A percentile compares a stretch with the other conserved stretches of the same genome.
phyloP scores from a whole-genome alignment of 768 basidiomycete species.

The Mycena filopes region DNA sequence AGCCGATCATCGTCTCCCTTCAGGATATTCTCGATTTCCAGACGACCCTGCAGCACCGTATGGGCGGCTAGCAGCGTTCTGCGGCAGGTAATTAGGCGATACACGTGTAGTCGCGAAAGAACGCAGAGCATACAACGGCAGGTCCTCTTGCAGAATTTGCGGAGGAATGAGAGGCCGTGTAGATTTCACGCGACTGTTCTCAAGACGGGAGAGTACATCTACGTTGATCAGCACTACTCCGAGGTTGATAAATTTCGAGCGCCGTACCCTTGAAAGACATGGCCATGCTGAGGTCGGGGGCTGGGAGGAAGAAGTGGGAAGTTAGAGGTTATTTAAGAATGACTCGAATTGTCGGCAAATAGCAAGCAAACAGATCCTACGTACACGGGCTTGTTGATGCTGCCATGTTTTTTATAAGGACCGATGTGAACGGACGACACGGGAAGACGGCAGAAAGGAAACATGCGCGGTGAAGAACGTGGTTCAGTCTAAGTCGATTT shows the following conservation, averaged over 20 bases:
- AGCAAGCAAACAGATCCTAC: conserved; percentile 3
- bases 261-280: conserved; percentile 83
- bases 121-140: conserved; percentile 72
- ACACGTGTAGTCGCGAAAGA: conserved; percentile 11
- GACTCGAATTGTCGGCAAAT: neutral
- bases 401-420: neutral
- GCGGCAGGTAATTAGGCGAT: conserved; percentile 10
- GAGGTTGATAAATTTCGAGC: no score
- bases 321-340: conserved; percentile 3
- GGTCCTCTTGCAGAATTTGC: conserved; percentile 93
- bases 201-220: conserved; percentile 83
- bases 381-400: conserved; percentile 12
- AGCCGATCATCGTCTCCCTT: conserved; percentile 92
- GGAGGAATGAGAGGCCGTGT: conserved; percentile 93
- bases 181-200: conserved; percentile 87
- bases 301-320: conserved; percentile 40
- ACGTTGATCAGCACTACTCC: no score
- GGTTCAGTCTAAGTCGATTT: no score
- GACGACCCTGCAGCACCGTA: conserved; percentile 89
- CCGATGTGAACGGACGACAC: no score
- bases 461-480: neutral
- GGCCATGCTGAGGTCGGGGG: conserved; percentile 67
- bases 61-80: conserved; percentile 86
- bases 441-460: no score
- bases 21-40: conserved; percentile 81